phyloP scores from a whole-genome alignment of 2,329 filamentous ascomycete species.

The Lanzia echinophila region DNA sequence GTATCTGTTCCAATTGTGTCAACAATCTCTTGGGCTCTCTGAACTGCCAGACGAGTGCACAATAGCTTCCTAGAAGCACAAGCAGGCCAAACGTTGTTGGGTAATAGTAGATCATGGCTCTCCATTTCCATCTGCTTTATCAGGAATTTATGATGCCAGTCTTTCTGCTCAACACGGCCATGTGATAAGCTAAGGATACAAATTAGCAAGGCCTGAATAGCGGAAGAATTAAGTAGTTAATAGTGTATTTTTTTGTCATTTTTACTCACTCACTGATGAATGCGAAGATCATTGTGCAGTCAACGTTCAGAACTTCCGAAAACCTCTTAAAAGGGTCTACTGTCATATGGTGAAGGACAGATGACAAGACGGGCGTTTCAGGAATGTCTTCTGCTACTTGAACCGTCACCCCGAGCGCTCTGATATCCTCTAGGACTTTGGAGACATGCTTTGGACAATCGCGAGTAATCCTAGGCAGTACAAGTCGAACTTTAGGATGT shows the following conservation, averaged over 20 bases:
- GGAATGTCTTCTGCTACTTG: constrained; percentile 26
- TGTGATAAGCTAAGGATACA: constrained; percentile 34
- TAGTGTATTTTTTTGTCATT: neutral
- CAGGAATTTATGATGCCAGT: constrained; percentile 30
- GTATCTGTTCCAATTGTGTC: constrained; percentile 51
- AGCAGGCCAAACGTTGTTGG: constrained; percentile 54
- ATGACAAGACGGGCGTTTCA: constrained; percentile 14
- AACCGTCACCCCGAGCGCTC: constrained; percentile 37
- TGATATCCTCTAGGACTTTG: constrained; percentile 47
- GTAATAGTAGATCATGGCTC: constrained; percentile 50
- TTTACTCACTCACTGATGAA: constrained; percentile 50
- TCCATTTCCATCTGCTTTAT: constrained; percentile 55
- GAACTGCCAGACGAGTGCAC: constrained; percentile 55
- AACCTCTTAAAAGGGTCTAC: constrained; percentile 34
- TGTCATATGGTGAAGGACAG: constrained; percentile 30
- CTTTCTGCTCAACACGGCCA: constrained; percentile 26
- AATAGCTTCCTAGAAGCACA: constrained; percentile 47
- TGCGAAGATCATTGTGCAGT: constrained; percentile 61
- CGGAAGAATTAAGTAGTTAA: neutral
- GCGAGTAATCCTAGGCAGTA: constrained; percentile 52
- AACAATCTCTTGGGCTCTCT: constrained; percentile 58
- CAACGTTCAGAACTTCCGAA: constrained; percentile 44
- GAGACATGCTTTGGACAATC: constrained; percentile 46
- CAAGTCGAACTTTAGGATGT: constrained; percentile 51
- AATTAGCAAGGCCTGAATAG: neutral